A percentile compares a stretch with the other conserved stretches of the same genome.
Evolutionary conservation across 768 basidiomycete species (phyloP).

Genomic region (Flagelloscypha sp.): DNA sequence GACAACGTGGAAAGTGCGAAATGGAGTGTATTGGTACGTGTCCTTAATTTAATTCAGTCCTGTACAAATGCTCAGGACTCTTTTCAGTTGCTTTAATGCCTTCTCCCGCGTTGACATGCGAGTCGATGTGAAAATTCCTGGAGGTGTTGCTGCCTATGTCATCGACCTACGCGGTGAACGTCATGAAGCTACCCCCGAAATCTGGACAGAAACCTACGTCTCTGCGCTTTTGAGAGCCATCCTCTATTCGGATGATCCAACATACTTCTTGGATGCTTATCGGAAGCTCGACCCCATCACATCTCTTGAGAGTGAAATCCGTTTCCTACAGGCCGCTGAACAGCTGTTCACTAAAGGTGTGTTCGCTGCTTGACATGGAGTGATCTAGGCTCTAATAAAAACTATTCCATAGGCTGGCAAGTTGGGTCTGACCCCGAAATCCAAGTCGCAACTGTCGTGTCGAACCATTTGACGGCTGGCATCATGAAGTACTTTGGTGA

Average conservation of each 20-base stretch:
- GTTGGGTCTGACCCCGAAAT: constrained; percentile 98
- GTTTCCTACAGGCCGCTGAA: constrained; percentile 88
- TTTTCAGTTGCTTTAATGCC: constrained; percentile 85
- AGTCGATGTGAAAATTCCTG: constrained; percentile 97
- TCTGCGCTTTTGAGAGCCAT: constrained; percentile 88
- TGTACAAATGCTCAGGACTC: neutral
- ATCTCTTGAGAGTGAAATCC: constrained; percentile 76
- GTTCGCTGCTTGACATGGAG: constrained; percentile 7
- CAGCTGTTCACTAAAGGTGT: constrained; percentile 79
- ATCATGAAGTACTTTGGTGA: constrained; percentile 97
- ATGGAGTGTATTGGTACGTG: constrained; percentile 85
- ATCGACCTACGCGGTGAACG: constrained; percentile 91
- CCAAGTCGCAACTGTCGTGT: constrained; percentile 93
- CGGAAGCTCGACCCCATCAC: constrained; percentile 95
- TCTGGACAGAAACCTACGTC: constrained; percentile 97
- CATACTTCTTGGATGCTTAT: constrained; percentile 85
- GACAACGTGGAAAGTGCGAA: constrained; percentile 81
- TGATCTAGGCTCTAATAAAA: neutral
- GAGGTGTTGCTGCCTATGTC: constrained; percentile 90
- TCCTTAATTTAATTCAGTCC: neutral
- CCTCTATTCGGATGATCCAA: constrained; percentile 92
- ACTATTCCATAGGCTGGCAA: constrained; percentile 76
- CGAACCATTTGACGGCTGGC: constrained; percentile 92
- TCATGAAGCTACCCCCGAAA: constrained; percentile 82
- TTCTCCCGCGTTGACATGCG: constrained; percentile 95